These are phyloP conservation scores for Erucastrum elatum DNA, from an alignment of 345 rosid genomes.

Conservation along the genomic window DNA sequence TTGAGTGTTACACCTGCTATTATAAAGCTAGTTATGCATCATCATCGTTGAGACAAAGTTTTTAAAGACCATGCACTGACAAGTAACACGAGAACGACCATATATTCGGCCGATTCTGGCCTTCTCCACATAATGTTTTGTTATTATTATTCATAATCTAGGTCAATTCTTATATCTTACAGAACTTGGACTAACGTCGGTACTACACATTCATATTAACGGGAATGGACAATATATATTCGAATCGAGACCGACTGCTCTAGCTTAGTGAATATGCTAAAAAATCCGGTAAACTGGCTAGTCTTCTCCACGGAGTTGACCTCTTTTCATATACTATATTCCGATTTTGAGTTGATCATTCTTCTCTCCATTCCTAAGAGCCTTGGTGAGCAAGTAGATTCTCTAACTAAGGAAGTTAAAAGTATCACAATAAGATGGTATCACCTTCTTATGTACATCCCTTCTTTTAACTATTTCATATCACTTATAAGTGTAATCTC, in stretches of 20 bases:
- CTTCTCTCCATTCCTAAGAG: not conserved
- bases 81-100: conserved; percentile 21
- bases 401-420: not conserved
- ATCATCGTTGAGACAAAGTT: conserved; percentile 12
- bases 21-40: conserved; percentile 30
- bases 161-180: no score
- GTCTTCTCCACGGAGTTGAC: not conserved
- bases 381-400: not conserved
- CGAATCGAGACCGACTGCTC: not conserved
- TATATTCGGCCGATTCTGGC: conserved; percentile 7
- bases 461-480: not conserved
- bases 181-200: not conserved
- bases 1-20: conserved; percentile 13
- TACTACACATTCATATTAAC: not conserved
- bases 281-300: not conserved
- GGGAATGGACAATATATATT: not conserved
- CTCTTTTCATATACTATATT: not conserved
- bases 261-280: not conserved
- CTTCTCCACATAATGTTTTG: not conserved
- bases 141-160: not conserved
- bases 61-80: conserved; percentile 1
- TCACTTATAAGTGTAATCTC: not conserved
- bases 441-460: not conserved
- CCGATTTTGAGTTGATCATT: not conserved
- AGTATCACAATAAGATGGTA: not conserved